Evolutionary conservation across 768 basidiomycete species (phyloP), one percentile per base, ranked within the genome.

Genomic region (Mycena vulgaris): DNA sequence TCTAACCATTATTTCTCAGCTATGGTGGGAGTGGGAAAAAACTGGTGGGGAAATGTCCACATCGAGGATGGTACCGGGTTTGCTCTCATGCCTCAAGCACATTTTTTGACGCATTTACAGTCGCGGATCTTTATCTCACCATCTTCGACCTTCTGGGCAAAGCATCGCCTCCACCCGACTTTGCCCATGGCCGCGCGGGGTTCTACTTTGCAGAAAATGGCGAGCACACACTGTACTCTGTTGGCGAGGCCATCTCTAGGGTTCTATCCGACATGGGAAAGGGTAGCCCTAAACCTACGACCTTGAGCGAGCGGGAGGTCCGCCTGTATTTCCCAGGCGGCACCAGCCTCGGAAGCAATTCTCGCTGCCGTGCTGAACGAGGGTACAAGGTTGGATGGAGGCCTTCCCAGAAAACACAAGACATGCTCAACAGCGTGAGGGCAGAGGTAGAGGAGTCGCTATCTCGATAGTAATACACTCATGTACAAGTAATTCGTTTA

Each of bases 21-120:
- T 5, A 78, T 88, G 70, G 77, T 90, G 11, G 89, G 89, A 1
- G 75, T 82, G 56, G 89, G 90, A 14, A 83, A 85, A 75, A 86
- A 89, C 51, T 71, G 85, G 28, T 90, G 89, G 89, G 82, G 83
- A 2, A 81, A 89, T 68, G 86, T 91, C 23, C 84, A 90, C 66
- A 83, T 90, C 59, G 78, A 85, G 49, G 89, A 91, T 39, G 79
- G 88, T 87, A 11, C 25, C 27, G 39, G 25, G 21, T 37, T 28
- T 52, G 57, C 13, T 28, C n/a, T 39, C 31, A 16, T 37, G 48
- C 6, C 53, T 58, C n/a, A n/a, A 25, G 10, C 35, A 25, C n/a
- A 33, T 14, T 72, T 19, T 33, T 47, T 27, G 56, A 42, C 61
- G 17, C 51, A 10, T 30, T 19, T 30, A 9, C 71, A 88, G 87